Evolutionary conservation across 1,139 yeast species (phyloP), one percentile per base, ranked within the genome.

Genomic region (Yamadazyma conglobata): DNA sequence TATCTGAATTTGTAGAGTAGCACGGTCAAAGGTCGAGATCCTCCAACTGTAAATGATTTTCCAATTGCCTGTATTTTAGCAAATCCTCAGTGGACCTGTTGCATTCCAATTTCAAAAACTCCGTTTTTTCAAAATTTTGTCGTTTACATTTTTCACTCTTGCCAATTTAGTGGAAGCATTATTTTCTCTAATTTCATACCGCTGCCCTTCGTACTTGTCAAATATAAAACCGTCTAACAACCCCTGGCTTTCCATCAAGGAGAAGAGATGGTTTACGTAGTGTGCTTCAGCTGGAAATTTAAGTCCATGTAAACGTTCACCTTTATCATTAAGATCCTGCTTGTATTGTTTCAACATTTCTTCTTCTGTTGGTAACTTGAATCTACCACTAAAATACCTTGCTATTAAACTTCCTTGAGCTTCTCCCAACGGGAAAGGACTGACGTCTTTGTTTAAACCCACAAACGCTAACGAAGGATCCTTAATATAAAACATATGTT

Each of bases 341-440:
- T 37, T 31, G 30, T 48, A 54, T 27, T 46, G 46, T 6, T 32
- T 15, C 3, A 30, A 15, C 70, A 68, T 70, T 14, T 52, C 60
- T 19, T 48, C 46, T 11, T 40, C 29, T 4, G 53, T 29, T 1
- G 77, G 77, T 18, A 70, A 47, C 7, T 35, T 27, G 8, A 60
- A 40, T 30, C 71, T 52, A 5, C 75, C 75, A 20, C 66, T 56
- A 31, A 56, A 53, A 3, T 57, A 61, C 27, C 75, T 53, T 4
- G 75, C 63, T 24, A 67, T 53, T n/a, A 64, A 48, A 18, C 67
- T 62, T 5, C 61, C 66, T 46, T 71, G 76, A 12, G 65, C 60
- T 48, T 71, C 76, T 4, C 70, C 57, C 19, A 67, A 52, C 16
- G 76, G 72, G 55, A 70, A 62, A 12, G 77, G 77, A 17, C 67